phyloP scores from a whole-genome alignment of 805 yeast species.

The Ogataea nonfermentans region DNA sequence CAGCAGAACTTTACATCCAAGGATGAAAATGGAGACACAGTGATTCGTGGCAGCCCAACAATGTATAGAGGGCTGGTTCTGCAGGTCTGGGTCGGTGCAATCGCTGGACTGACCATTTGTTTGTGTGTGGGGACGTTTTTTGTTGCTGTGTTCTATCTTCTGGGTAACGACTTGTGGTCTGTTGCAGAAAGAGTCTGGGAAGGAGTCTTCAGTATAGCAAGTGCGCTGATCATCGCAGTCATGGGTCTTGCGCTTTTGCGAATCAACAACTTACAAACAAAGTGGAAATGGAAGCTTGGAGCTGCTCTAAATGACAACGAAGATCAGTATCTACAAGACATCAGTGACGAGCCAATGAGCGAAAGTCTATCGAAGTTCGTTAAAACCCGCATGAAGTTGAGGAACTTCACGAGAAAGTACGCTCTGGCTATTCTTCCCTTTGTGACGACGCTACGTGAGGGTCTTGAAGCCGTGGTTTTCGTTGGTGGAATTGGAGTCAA shows the following conservation, averaged over 20 bases:
- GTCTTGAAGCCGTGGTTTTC: slow-evolving; percentile 88
- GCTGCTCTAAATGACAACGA: slow-evolving; percentile 26
- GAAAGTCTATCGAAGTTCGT: slow-evolving; percentile 14
- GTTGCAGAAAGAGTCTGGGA: slow-evolving; percentile 88
- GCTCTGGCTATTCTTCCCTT: slow-evolving; percentile 76
- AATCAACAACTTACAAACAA: slow-evolving; percentile 75
- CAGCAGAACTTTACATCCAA: slow-evolving; percentile 52
- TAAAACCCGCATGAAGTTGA: slow-evolving; percentile 25
- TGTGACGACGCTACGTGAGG: slow-evolving; percentile 84
- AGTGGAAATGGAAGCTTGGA: slow-evolving; percentile 63
- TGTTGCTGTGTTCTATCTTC: slow-evolving; percentile 63
- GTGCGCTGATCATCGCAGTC: slow-evolving; percentile 73
- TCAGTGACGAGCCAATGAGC: slow-evolving; percentile 20
- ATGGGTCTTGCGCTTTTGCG: slow-evolving; percentile 86
- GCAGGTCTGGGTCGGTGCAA: slow-evolving; percentile 84
- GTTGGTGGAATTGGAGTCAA: slow-evolving; percentile 84
- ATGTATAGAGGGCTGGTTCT: slow-evolving; percentile 47
- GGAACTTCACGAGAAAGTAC: slow-evolving; percentile 51
- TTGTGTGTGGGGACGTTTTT: slow-evolving; percentile 70
- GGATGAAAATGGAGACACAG: slow-evolving; percentile 29
- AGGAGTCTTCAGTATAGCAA: slow-evolving; percentile 74
- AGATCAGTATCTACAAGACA: slow-evolving; percentile 15
- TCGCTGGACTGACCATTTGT: slow-evolving; percentile 67
- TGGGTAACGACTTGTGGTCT: slow-evolving; percentile 87
- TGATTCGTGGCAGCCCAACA: slow-evolving; percentile 31